Evolutionary conservation across 108 stramenopile genomes (phyloP).

Genomic region (Nitzschia inconspicua): DNA sequence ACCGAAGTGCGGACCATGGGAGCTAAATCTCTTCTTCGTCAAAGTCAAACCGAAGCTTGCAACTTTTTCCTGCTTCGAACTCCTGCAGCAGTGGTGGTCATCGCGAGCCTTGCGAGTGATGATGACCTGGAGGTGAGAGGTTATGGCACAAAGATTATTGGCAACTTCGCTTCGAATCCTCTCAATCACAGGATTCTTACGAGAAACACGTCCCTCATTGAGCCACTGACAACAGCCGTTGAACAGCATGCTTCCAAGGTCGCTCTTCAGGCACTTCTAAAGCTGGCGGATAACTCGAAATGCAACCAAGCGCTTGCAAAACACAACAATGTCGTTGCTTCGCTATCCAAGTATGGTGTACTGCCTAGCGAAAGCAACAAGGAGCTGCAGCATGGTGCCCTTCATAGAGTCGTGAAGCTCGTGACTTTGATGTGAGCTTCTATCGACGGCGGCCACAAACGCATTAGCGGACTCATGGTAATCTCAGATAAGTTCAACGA

Average conservation of each 20-base stretch:
- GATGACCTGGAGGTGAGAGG: not conserved
- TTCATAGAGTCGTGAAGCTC: slow-evolving; percentile 2
- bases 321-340: slow-evolving; percentile 1
- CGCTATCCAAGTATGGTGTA: slow-evolving; percentile 10
- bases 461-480: no score
- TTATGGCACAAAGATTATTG: not conserved
- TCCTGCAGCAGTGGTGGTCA: not conserved
- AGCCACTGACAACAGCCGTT: not conserved
- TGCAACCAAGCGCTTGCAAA: not conserved
- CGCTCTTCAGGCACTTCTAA: not conserved
- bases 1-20: no score
- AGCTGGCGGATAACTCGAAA: not conserved
- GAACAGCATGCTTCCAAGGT: not conserved
- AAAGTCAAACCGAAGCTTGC: no score
- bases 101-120: not conserved
- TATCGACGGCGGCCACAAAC: no score
- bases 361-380: slow-evolving; percentile 1
- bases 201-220: not conserved
- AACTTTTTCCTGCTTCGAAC: slow-evolving; percentile 13
- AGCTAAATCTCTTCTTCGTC: no score
- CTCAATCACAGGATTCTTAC: slow-evolving; percentile 2
- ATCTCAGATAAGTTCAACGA: no score
- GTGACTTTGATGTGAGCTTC: no score
- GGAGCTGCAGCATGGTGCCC: slow-evolving; percentile 7
- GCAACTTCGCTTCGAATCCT: not conserved